Percentiles rank a stretch among this genome's conserved stretches.
phyloP scores from a whole-genome alignment of 108 stramenopile genomes.

The Aurantiochytrium sp. region DNA sequence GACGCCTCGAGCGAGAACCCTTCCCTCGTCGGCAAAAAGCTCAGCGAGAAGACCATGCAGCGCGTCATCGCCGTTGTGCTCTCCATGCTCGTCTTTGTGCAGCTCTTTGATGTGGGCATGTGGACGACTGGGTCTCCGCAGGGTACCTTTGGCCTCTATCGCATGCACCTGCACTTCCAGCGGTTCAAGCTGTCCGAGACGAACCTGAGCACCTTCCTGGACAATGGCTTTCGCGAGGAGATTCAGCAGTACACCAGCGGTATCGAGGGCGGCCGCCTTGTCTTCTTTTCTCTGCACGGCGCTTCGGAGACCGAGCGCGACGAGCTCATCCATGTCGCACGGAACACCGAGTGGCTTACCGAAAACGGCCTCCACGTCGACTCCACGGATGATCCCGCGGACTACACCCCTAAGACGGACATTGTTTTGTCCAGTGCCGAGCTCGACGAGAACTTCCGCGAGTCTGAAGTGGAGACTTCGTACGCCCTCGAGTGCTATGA shows the following conservation, averaged over 20 bases:
- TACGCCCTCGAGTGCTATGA: constrained; percentile 34
- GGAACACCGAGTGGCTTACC: background rate
- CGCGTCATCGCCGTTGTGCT: constrained; percentile 64
- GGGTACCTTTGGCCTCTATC: constrained; percentile 41
- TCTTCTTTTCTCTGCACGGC: background rate
- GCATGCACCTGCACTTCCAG: constrained; percentile 35
- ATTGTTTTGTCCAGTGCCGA: background rate
- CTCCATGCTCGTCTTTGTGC: constrained; percentile 61
- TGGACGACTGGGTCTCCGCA: constrained; percentile 42
- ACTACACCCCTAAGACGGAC: background rate
- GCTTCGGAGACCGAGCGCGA: background rate
- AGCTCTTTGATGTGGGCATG: constrained; percentile 46
- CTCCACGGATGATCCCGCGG: background rate
- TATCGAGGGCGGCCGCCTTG: background rate
- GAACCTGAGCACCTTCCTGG: constrained; percentile 46
- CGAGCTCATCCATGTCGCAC: background rate
- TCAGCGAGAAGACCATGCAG: constrained; percentile 68
- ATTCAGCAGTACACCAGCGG: background rate
- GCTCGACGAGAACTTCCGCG: background rate
- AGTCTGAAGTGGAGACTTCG: background rate
- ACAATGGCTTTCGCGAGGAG: constrained; percentile 29
- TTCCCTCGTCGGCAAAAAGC: constrained; percentile 63
- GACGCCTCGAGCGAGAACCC: constrained; percentile 20
- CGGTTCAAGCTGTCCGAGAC: constrained; percentile 44
- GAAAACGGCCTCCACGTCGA: background rate